phyloP scores from a whole-genome alignment of 805 yeast genomes.

The Candida pini region DNA sequence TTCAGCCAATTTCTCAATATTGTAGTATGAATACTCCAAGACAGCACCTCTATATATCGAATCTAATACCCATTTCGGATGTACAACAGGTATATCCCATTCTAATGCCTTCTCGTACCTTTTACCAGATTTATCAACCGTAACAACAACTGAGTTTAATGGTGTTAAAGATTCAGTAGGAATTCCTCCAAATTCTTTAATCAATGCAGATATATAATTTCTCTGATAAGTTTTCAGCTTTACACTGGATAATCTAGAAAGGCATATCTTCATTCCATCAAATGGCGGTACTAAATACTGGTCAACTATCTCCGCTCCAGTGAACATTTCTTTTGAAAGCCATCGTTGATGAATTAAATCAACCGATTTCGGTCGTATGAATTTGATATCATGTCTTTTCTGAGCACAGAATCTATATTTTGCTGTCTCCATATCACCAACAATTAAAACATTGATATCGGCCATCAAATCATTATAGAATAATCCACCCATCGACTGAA shows the following conservation, averaged over 20 bases:
- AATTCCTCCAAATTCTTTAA: conserved; percentile 43
- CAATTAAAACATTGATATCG: conserved; percentile 53
- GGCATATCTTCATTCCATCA: conserved; percentile 38
- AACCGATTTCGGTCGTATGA: conserved; percentile 45
- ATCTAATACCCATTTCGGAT: conserved; percentile 47
- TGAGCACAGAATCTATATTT: conserved; percentile 48
- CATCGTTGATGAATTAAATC: conserved; percentile 42
- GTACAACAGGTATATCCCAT: conserved; percentile 47
- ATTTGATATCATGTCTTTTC: conserved; percentile 50
- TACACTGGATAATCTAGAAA: conserved; percentile 32
- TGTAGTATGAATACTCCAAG: conserved; percentile 36
- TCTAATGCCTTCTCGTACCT: conserved; percentile 47
- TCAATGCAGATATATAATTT: conserved; percentile 28
- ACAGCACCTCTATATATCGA: conserved; percentile 39
- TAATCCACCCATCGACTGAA: conserved; percentile 54
- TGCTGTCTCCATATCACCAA: conserved; percentile 52
- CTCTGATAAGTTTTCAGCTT: conserved; percentile 22
- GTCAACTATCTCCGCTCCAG: conserved; percentile 10
- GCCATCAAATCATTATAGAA: conserved; percentile 54
- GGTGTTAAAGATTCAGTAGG: conserved; percentile 46
- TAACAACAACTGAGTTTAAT: conserved; percentile 38
- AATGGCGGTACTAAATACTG: conserved; percentile 38
- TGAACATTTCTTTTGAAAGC: conserved; percentile 37
- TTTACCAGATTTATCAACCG: conserved; percentile 46
- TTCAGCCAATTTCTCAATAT: conserved; percentile 18